Conservation (phyloP, 2,329 filamentous ascomycete species). For the Pseudocercospora pini-densiflorae region DNA sequence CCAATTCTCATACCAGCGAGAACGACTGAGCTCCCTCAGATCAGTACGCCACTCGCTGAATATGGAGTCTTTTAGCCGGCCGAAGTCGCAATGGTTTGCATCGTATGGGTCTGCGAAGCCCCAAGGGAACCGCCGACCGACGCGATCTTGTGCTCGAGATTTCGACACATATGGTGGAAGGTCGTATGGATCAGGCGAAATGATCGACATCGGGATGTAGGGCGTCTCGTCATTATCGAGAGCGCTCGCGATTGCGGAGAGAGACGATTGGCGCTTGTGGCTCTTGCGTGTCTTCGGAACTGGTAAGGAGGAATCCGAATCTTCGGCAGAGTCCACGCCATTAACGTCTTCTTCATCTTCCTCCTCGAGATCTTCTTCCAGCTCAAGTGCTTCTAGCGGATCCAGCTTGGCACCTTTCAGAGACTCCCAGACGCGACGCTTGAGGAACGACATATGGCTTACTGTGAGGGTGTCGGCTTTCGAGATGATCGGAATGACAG, state of each 20-base stretch:
- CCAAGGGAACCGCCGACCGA: conserved; percentile 94
- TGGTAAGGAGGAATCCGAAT: conserved; percentile 35
- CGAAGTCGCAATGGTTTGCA: conserved; percentile 89
- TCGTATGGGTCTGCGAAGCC: conserved; percentile 95
- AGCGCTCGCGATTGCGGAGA: conserved; percentile 27
- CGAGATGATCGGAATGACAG: conserved; percentile 91
- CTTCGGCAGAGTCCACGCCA: conserved; percentile 38
- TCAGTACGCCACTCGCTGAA: conserved; percentile 94
- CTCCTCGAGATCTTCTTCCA: conserved; percentile 71
- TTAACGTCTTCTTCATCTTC: conserved; percentile 56
- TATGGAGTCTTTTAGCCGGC: conserved; percentile 85
- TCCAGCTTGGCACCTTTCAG: conserved; percentile 86
- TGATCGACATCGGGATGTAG: conserved; percentile 85
- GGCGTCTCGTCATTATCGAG: conserved; percentile 57
- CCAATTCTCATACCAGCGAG: conserved; percentile 97
- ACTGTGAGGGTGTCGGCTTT: conserved; percentile 98
- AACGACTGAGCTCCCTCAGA: conserved; percentile 84
- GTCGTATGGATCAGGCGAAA: conserved; percentile 92
- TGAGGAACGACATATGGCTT: conserved; percentile 89
- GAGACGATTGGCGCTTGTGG: conserved; percentile 35
- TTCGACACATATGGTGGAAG: conserved; percentile 58
- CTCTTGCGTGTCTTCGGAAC: conserved; percentile 19
- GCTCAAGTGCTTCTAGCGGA: conserved; percentile 80
- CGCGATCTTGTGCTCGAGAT: conserved; percentile 57
- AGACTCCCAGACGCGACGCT: conserved; percentile 87